phyloP scores from a whole-genome alignment of 1,284 basidiomycete genomes.

The Sparassis latifolia region DNA sequence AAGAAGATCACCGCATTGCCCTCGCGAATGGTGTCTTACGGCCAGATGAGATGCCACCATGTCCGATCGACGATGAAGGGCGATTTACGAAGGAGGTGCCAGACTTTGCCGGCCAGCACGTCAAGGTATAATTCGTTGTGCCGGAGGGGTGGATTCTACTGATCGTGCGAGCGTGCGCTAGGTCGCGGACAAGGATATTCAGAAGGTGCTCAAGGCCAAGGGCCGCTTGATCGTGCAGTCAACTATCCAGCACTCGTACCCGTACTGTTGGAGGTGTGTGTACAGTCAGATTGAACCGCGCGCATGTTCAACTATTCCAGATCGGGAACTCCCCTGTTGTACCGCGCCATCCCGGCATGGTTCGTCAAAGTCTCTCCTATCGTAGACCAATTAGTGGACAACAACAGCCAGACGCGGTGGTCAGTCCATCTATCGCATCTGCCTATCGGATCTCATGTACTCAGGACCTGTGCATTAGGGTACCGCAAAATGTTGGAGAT shows the following conservation, averaged over 20 bases:
- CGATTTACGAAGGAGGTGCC: slow-evolving; percentile 85
- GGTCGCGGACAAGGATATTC: slow-evolving; percentile 93
- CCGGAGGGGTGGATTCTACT: not conserved
- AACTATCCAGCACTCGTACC: slow-evolving; percentile 88
- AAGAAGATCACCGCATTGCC: slow-evolving; percentile 95
- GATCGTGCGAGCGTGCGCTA: slow-evolving; percentile 22
- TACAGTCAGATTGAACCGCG: too few species aligned
- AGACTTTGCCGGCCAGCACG: slow-evolving; percentile 87
- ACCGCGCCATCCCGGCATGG: slow-evolving; percentile 96
- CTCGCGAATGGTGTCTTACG: slow-evolving; percentile 79
- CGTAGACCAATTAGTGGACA: slow-evolving; percentile 81
- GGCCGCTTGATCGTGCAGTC: slow-evolving; percentile 87
- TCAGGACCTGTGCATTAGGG: slow-evolving; percentile 41
- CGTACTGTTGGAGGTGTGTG: slow-evolving; percentile 91
- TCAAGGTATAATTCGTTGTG: slow-evolving; percentile 60
- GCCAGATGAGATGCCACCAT: slow-evolving; percentile 90
- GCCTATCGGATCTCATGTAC: slow-evolving; percentile 3
- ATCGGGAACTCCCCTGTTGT: slow-evolving; percentile 93
- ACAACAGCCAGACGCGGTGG: slow-evolving; percentile 93
- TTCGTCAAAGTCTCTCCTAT: slow-evolving; percentile 88
- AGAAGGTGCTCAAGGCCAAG: slow-evolving; percentile 86
- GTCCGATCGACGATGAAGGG: slow-evolving; percentile 89
- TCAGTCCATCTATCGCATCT: slow-evolving; percentile 24
- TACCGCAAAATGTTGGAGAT: slow-evolving; percentile 87
- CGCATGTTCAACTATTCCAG: slow-evolving; percentile 31